Evolutionary conservation across 192 early-diverging fungal genomes (phyloP).

Genomic region (Paraglomus brasilianum): DNA sequence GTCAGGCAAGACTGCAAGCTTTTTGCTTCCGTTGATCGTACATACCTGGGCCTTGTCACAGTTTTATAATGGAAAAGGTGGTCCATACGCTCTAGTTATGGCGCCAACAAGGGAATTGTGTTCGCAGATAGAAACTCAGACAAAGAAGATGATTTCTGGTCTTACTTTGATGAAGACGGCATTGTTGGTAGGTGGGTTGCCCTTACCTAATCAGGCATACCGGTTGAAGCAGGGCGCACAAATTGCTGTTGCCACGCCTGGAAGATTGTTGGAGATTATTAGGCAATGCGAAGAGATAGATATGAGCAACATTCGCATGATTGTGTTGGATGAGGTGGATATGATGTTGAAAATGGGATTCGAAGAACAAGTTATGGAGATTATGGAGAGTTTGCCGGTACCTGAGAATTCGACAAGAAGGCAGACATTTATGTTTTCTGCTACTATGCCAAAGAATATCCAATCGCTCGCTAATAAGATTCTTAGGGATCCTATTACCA

Average conservation of each 20-base stretch:
- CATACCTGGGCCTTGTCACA: conserved; percentile 37
- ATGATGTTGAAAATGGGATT: conserved; percentile 60
- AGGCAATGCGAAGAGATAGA: conserved; percentile 36
- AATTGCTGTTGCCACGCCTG: conserved; percentile 56
- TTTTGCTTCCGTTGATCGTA: conserved; percentile 46
- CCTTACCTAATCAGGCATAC: conserved; percentile 51
- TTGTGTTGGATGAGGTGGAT: conserved; percentile 59
- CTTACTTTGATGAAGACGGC: conserved; percentile 54
- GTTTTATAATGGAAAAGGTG: conserved; percentile 27
- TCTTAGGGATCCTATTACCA: conserved; percentile 38
- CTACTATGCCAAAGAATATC: conserved; percentile 46
- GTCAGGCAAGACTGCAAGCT: conserved; percentile 54
- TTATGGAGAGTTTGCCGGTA: conserved; percentile 41
- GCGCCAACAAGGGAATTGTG: conserved; percentile 55
- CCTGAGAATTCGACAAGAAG: conserved; percentile 32
- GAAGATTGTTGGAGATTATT: conserved; percentile 50
- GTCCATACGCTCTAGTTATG: conserved; percentile 48
- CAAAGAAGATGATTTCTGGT: conserved; percentile 40
- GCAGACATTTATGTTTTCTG: conserved; percentile 51
- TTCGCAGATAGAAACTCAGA: conserved; percentile 47
- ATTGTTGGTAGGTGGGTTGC: conserved; percentile 54
- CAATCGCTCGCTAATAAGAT: conserved; percentile 29
- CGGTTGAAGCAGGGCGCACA: conserved; percentile 56
- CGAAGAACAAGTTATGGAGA: conserved; percentile 45
- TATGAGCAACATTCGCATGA: conserved; percentile 43